phyloP scores from a whole-genome alignment of 2,329 filamentous ascomycete species.

The Didymellaceae sp. region DNA sequence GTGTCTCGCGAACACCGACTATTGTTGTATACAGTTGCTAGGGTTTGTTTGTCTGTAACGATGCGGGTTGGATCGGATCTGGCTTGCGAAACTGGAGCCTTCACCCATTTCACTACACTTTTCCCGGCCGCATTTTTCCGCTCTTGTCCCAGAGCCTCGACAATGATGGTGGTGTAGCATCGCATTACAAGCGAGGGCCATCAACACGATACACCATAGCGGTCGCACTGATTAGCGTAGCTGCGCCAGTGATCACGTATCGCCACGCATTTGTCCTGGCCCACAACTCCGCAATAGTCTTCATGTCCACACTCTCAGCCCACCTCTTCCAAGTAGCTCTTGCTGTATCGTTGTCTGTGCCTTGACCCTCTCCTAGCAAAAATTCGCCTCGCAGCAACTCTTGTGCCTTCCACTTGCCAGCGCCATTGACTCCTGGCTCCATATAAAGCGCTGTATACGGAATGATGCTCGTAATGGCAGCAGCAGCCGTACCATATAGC shows the following conservation, averaged over 20 bases:
- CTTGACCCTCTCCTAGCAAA: slow-evolving; percentile 17
- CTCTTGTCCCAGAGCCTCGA: no score
- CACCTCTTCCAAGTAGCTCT: slow-evolving; percentile 21
- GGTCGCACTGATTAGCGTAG: slow-evolving; percentile 23
- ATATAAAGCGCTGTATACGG: slow-evolving; percentile 49
- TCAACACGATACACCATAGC: slow-evolving; percentile 23
- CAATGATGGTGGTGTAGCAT: no score
- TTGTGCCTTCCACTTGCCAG: slow-evolving; percentile 49
- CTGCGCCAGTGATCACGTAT: slow-evolving; percentile 25
- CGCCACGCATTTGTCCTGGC: slow-evolving; percentile 27
- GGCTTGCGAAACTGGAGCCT: no score
- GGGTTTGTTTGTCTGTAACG: no score
- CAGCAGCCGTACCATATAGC: slow-evolving; percentile 34
- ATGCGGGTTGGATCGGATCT: no score
- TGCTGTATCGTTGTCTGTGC: slow-evolving; percentile 25
- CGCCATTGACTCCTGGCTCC: slow-evolving; percentile 50
- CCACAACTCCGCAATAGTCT: slow-evolving; percentile 26
- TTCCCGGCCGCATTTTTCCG: no score
- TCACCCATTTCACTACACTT: no score
- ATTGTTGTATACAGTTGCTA: no score
- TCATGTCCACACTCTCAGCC: slow-evolving; percentile 31
- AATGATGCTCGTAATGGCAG: slow-evolving; percentile 40
- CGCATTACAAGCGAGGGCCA: no score
- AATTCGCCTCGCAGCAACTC: slow-evolving; percentile 37
- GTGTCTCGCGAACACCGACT: no score